phyloP scores from a whole-genome alignment of 129 eudicot species.

The Arctium lappa region DNA sequence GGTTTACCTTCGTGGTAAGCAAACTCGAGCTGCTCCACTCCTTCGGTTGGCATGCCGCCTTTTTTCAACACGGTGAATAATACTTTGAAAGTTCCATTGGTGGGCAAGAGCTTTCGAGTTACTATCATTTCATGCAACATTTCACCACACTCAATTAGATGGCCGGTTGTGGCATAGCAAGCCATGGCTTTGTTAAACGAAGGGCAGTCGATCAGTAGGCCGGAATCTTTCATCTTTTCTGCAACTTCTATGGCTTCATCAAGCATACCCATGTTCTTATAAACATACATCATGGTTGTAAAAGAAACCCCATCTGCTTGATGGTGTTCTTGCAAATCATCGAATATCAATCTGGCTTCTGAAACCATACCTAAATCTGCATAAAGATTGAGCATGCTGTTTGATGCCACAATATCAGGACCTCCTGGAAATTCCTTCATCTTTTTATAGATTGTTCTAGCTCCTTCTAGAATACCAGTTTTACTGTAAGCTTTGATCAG shows the following conservation, averaged over 20 bases:
- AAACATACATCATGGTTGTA: conserved; percentile 72
- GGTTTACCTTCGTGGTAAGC: conserved; percentile 54
- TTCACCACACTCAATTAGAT: conserved; percentile 60
- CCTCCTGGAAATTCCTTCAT: conserved; percentile 67
- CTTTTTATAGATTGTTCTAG: conserved; percentile 51
- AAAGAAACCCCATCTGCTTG: conserved; percentile 64
- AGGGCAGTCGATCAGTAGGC: conserved; percentile 47
- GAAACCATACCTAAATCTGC: conserved; percentile 76
- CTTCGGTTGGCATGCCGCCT: conserved; percentile 56
- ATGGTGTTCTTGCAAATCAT: conserved; percentile 44
- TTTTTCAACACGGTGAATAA: conserved; percentile 64
- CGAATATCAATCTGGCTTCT: conserved; percentile 56
- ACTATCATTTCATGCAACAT: conserved; percentile 60
- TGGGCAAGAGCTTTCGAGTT: conserved; percentile 41
- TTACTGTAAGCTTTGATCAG: conserved; percentile 77
- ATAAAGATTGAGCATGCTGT: conserved; percentile 70
- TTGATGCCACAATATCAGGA: conserved; percentile 80
- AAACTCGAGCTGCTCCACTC: conserved; percentile 57
- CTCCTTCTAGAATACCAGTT: conserved; percentile 64
- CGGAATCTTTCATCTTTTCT: conserved; percentile 59
- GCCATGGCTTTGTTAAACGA: conserved; percentile 77
- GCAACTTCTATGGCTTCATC: conserved; percentile 72
- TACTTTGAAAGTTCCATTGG: conserved; percentile 56
- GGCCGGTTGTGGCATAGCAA: conserved; percentile 68
- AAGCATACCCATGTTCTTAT: conserved; percentile 78